These are phyloP conservation scores for Solanum corneliomulleri DNA, from an alignment of 257 asterid species.

Conservation along the genomic window DNA sequence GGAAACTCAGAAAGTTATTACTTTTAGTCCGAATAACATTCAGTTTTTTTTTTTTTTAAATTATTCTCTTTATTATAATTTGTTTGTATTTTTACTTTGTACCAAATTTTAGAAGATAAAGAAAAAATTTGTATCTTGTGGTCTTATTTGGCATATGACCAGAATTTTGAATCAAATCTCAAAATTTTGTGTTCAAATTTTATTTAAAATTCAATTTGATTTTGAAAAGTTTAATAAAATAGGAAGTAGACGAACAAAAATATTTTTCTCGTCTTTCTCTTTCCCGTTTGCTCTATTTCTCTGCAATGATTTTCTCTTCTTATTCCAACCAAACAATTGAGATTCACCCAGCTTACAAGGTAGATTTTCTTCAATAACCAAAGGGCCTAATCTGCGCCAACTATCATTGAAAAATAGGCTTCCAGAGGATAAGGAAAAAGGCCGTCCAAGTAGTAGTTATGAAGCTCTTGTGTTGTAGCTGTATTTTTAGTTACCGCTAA, in stretches of 20 bases:
- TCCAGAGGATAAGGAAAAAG: background rate
- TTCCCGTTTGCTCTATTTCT: background rate
- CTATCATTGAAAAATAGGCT: background rate
- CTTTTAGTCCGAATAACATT: too few species aligned
- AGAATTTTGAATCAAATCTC: background rate
- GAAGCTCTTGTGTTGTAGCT: background rate
- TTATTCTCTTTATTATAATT: background rate
- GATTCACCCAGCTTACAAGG: background rate
- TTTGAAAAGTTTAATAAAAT: background rate
- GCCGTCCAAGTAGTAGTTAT: background rate
- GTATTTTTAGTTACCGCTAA: background rate
- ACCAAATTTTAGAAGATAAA: background rate
- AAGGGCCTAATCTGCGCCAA: background rate
- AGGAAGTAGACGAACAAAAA: too few species aligned
- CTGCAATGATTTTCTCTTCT: background rate
- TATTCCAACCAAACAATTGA: background rate
- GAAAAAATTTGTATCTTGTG: background rate
- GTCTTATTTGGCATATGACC: background rate
- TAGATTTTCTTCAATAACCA: background rate
- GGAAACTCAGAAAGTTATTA: too few species aligned
- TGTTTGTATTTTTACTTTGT: background rate
- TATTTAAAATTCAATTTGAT: background rate
- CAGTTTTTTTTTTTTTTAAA: too few species aligned
- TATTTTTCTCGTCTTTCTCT: background rate
- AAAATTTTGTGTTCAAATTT: background rate